phyloP scores from a whole-genome alignment of 495 filamentous ascomycete species.

The Daldinia childiae region DNA sequence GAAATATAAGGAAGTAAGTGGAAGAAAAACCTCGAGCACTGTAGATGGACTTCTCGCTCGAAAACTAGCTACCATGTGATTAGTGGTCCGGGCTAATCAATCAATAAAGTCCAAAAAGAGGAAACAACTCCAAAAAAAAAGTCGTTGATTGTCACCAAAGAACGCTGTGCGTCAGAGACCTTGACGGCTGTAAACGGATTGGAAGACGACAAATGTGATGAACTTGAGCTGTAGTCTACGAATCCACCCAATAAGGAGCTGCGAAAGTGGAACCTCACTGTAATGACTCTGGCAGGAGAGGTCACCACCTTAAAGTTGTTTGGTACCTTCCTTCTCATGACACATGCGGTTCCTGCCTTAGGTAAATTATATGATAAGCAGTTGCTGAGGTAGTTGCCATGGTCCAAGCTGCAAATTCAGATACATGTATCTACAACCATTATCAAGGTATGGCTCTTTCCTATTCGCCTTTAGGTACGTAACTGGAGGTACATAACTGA shows the following conservation, averaged over 20 bases:
- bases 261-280: neutral
- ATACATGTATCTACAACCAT: neutral
- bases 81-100: neutral
- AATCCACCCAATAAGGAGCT: neutral
- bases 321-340: neutral
- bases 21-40: conserved; percentile 1
- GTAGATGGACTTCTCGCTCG: neutral
- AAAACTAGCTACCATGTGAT: neutral
- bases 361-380: neutral
- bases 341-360: neutral
- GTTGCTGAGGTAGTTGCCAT: neutral
- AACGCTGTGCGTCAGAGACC: conserved; percentile 11
- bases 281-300: neutral
- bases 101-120: conserved; percentile 19
- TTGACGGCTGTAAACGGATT: neutral
- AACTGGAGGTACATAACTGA: neutral
- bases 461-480: neutral
- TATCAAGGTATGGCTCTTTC: neutral
- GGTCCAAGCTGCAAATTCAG: neutral
- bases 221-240: neutral
- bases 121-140: conserved; percentile 11
- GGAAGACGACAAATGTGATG: conserved; percentile 4
- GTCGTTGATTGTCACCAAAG: conserved; percentile 5
- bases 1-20: neutral
- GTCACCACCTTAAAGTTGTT: neutral